Evolutionary conservation across 2,329 filamentous ascomycete species (phyloP).

Genomic region (Colletotrichum karsti): DNA sequence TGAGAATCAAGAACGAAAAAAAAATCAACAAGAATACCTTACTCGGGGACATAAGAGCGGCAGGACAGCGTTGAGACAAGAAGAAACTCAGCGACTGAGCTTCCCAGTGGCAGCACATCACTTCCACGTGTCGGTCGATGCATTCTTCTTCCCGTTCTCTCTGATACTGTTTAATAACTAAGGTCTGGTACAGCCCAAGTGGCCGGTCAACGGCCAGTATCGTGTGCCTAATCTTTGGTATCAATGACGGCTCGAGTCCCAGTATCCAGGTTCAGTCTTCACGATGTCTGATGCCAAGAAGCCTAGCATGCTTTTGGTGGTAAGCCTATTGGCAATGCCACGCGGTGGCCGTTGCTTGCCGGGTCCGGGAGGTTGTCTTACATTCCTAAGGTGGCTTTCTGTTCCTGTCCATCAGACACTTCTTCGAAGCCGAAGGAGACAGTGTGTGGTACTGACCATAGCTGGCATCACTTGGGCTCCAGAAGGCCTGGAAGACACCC

Average conservation of each 20-base stretch:
- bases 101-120: neutral
- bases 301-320: neutral
- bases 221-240: neutral
- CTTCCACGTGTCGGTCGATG: neutral
- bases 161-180: neutral
- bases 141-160: neutral
- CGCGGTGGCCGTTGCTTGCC: conserved; percentile 14
- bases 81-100: neutral
- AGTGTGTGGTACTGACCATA: neutral
- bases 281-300: neutral
- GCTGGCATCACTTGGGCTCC: neutral
- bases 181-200: neutral
- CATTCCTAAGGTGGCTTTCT: neutral
- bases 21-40: too few relatives aligned
- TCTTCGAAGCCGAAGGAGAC: neutral
- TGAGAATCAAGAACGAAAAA: too few relatives aligned
- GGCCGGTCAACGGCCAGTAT: neutral
- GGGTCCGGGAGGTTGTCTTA: conserved; percentile 13
- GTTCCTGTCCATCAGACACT: neutral
- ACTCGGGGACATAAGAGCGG: too few relatives aligned
- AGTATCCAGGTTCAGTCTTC: neutral
- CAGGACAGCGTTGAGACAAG: neutral
- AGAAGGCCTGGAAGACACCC: neutral
- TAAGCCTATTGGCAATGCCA: neutral
- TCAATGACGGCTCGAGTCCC: neutral